Evolutionary conservation across 73 alveolate species (phyloP), one percentile per base, ranked within the genome.

Genomic region (Paramecium sonneborni): DNA sequence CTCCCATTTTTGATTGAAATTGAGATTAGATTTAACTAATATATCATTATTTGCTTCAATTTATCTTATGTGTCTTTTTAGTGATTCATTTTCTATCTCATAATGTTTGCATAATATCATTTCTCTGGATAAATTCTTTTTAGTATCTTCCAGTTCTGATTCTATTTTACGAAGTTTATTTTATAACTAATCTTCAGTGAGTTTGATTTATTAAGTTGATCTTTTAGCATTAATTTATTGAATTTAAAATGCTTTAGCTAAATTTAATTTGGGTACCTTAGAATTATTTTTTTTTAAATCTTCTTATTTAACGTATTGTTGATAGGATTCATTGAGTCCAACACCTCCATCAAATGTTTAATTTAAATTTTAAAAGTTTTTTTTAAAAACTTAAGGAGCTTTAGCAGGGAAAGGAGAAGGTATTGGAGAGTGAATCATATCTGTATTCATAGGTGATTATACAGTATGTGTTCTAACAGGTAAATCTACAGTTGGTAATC

Each of bases 391-490:
- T 6, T 79, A 21, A 9, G 90, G 90, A 43, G 90, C 90, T 14
- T 79, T 79, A 21, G 69, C 74, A 26, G 90, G 90, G 41, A 79
- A 79, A 1, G 90, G 90, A 23, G 90, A 79, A 1, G 74, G 74
- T 11, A 79, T 79, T 12, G 90, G 90, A 24, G 90, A 79, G 10
- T 41, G 62, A 43, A 79, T 79, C 46, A 44, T 23, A 38, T 79
- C 90, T 6, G 90, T 79, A 79, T 79, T 79, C 21, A 79, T 79
- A 18, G 90, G 90, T 24, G 90, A 79, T 34, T 46, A 26, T 1
- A 41, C 11, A 5, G 86, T 32, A 35, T 30, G 23, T 21, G 57
- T 12, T 72, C 67, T 72, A 37, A 37, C 57, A 14, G 86, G 86
- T n/a, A 79, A 37, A 23, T 79, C 90, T 10, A 79, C 30, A 43